Evolutionary conservation across 78 protist genomes (phyloP).

Genomic region (Cavenderia fasciculata): DNA sequence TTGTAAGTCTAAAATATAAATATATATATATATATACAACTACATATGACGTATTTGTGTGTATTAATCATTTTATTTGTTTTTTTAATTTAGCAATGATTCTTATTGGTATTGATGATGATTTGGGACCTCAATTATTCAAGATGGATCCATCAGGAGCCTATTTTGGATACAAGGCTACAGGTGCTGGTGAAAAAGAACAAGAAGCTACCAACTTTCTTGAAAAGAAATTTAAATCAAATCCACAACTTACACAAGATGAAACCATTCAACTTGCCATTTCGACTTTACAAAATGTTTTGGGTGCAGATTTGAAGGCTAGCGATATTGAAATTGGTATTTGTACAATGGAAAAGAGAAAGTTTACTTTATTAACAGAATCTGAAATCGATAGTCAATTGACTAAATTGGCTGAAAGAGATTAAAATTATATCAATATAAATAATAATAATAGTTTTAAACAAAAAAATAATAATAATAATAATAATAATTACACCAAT

Average conservation of each 20-base stretch:
- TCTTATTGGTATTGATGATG: conserved; percentile 93
- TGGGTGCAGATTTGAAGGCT: conserved; percentile 93
- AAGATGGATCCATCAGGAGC: conserved; percentile 97
- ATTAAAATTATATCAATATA: conserved; percentile 50
- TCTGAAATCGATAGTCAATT: conserved; percentile 91
- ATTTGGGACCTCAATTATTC: conserved; percentile 95
- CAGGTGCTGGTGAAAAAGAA: conserved; percentile 94
- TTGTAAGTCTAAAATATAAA: background rate
- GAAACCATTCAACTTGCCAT: conserved; percentile 93
- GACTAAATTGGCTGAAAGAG: conserved; percentile 92
- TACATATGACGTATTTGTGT: background rate
- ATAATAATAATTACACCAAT: no score
- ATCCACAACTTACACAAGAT: conserved; percentile 80
- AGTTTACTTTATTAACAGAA: conserved; percentile 76
- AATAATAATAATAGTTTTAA: no score
- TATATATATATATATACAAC: background rate
- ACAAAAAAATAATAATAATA: no score
- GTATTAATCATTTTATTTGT: background rate
- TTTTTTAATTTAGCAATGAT: conserved; percentile 81
- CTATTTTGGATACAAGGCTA: conserved; percentile 91
- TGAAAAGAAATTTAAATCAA: conserved; percentile 96
- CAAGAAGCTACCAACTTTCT: conserved; percentile 95
- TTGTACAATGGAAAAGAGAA: conserved; percentile 39
- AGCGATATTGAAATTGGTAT: conserved; percentile 95
- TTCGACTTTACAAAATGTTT: conserved; percentile 88